Evolutionary conservation across 768 basidiomycete genomes (phyloP), one percentile per base, ranked within the genome.

Genomic region (Kwoniella sp.): DNA sequence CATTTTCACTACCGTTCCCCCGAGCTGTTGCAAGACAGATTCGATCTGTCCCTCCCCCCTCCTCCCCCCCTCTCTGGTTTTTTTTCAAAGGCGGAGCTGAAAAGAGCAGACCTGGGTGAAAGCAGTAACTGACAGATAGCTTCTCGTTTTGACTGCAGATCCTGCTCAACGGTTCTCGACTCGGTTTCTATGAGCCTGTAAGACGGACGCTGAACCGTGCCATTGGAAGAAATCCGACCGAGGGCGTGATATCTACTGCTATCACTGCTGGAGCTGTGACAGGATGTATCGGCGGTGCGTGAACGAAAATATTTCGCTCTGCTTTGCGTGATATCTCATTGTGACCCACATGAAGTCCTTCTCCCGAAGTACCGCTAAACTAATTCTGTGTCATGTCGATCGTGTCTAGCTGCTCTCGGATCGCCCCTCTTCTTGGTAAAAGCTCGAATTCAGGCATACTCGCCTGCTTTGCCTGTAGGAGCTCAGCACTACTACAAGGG

Each of bases 371-470:
- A n/a, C n/a, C n/a, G n/a, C n/a, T n/a, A n/a, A n/a, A n/a, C n/a
- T n/a, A n/a, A n/a, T n/a, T n/a, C n/a, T n/a, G n/a, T n/a, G n/a
- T n/a, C n/a, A n/a, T n/a, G 8, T 51, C 49, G 10, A 51, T 19
- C 17, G 33, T 33, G 33, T 33, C 6, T 24, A 79, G 78, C 78
- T 36, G 73, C 72, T 24, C 68, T 77, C 24, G 78, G 77, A 30
- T 79, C 73, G 12, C 77, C 77, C 2, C 68, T 79, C 6, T 99
- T 96, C 81, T 83, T 99, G 60, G 87, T 99, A 77, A 99, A 99
- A 82, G 96, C 96, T 5, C 87, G 96, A 49, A 97, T 99, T 90
- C 96, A 99, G 84, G 96, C 96, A 27, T 99, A 92, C 81, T 98
- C 94, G 0, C 93, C 95, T 7, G 86, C 88, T 44, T 84, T 97